These are phyloP conservation scores for Lichtheimia ornata DNA, from an alignment of 371 early-diverging fungal species.

Conservation along the genomic window DNA sequence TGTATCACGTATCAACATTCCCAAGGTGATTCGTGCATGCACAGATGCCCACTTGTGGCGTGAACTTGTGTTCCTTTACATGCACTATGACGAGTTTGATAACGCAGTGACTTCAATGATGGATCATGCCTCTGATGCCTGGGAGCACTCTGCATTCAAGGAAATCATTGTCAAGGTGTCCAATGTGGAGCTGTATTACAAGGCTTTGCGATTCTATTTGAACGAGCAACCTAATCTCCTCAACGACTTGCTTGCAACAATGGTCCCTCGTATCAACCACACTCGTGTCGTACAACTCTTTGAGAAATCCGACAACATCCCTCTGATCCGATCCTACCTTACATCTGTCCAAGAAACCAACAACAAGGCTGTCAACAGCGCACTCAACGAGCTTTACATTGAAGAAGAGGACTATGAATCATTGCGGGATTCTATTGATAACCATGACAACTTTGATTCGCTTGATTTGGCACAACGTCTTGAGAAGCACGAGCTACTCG, in stretches of 20 bases:
- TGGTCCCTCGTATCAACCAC: constrained; percentile 92
- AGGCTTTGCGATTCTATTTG: constrained; percentile 94
- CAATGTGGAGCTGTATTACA: constrained; percentile 96
- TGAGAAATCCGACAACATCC: constrained; percentile 94
- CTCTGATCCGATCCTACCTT: constrained; percentile 92
- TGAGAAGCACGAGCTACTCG: constrained; percentile 93
- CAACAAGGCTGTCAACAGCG: constrained; percentile 91
- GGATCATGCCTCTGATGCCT: constrained; percentile 88
- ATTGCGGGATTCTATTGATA: constrained; percentile 89
- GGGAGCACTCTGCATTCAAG: constrained; percentile 95
- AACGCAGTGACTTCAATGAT: constrained; percentile 95
- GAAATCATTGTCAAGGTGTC: constrained; percentile 94
- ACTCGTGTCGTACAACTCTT: constrained; percentile 96
- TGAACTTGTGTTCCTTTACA: constrained; percentile 95
- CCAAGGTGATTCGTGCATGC: constrained; percentile 95
- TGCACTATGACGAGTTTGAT: constrained; percentile 97
- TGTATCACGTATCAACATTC: constrained; percentile 96
- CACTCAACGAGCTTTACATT: constrained; percentile 93
- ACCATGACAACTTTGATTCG: constrained; percentile 91
- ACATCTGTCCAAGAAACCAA: constrained; percentile 88
- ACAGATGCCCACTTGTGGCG: constrained; percentile 94
- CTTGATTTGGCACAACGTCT: constrained; percentile 87
- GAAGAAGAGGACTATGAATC: constrained; percentile 95
- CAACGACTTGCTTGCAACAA: constrained; percentile 85
- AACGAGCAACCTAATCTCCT: constrained; percentile 91